These are phyloP conservation scores for Wickerhamiella spandovensis DNA, from an alignment of 805 yeast genomes.

Conservation along the genomic window DNA sequence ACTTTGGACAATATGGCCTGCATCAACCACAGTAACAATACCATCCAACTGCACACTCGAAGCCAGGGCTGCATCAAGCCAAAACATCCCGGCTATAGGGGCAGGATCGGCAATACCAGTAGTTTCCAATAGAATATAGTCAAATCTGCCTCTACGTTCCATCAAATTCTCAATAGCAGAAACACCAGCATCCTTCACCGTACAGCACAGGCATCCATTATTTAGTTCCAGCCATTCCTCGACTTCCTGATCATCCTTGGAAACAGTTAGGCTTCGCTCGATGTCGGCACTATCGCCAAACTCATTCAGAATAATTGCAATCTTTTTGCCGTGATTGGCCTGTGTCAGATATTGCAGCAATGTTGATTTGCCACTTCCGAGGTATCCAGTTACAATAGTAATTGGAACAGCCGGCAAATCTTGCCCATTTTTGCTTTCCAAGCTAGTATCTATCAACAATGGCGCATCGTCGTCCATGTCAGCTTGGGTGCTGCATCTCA, in stretches of 20 bases:
- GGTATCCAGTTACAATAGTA: constrained; percentile 85
- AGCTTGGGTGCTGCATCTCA: no score
- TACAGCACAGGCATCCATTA: constrained; percentile 93
- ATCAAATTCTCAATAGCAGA: constrained; percentile 83
- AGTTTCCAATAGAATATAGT: constrained; percentile 84
- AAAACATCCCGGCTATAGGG: constrained; percentile 92
- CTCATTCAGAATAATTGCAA: constrained; percentile 81
- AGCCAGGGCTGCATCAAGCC: constrained; percentile 84
- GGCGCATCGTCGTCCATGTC: constrained; percentile 18
- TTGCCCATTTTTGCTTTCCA: background rate
- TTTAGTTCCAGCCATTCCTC: constrained; percentile 96
- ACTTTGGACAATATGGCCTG: constrained; percentile 42
- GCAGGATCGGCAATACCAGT: constrained; percentile 97
- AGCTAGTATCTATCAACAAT: constrained; percentile 16
- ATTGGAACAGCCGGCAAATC: constrained; percentile 46
- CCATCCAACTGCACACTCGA: constrained; percentile 85
- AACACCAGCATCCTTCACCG: constrained; percentile 91
- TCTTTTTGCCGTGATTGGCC: constrained; percentile 48
- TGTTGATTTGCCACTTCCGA: constrained; percentile 89
- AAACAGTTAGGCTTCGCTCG: constrained; percentile 70
- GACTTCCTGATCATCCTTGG: constrained; percentile 36
- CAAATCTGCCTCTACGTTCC: constrained; percentile 58
- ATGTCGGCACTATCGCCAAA: constrained; percentile 85
- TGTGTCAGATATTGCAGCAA: constrained; percentile 58
- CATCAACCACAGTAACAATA: constrained; percentile 75